phyloP scores from a whole-genome alignment of 805 yeast species.

The Candida ficus region DNA sequence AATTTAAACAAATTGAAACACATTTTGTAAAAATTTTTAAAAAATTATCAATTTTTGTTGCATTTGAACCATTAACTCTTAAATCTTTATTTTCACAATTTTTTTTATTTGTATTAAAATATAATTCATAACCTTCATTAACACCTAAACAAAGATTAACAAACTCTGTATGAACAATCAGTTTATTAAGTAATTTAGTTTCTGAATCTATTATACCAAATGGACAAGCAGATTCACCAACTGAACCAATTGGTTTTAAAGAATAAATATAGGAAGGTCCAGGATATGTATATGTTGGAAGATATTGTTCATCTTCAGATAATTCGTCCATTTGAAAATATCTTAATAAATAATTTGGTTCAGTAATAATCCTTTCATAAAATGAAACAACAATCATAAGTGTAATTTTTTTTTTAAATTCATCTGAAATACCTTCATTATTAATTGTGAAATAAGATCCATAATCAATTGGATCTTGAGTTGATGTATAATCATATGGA shows the following conservation, averaged over 20 bases:
- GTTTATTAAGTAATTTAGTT: slow-evolving; percentile 15
- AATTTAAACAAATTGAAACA: slow-evolving; percentile 24
- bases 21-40: slow-evolving; percentile 23
- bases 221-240: slow-evolving; percentile 18
- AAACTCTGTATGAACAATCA: slow-evolving; percentile 23
- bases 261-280: slow-evolving; percentile 12
- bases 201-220: slow-evolving; percentile 21
- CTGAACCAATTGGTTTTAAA: slow-evolving; percentile 22
- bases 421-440: slow-evolving; percentile 14
- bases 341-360: slow-evolving; percentile 6
- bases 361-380: slow-evolving; percentile 6
- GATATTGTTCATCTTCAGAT: slow-evolving; percentile 11
- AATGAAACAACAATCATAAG: not conserved
- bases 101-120: slow-evolving; percentile 15
- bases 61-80: slow-evolving; percentile 16
- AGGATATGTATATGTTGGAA: slow-evolving; percentile 9
- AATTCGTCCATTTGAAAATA: slow-evolving; percentile 12
- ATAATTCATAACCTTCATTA: slow-evolving; percentile 25
- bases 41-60: slow-evolving; percentile 23
- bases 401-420: slow-evolving; percentile 5
- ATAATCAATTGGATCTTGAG: slow-evolving; percentile 9
- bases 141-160: slow-evolving; percentile 19
- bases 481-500: not conserved
- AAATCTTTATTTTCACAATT: slow-evolving; percentile 6
- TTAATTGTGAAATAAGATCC: slow-evolving; percentile 11